phyloP scores from a whole-genome alignment of 495 filamentous ascomycete species.

The Penicillium steckii region DNA sequence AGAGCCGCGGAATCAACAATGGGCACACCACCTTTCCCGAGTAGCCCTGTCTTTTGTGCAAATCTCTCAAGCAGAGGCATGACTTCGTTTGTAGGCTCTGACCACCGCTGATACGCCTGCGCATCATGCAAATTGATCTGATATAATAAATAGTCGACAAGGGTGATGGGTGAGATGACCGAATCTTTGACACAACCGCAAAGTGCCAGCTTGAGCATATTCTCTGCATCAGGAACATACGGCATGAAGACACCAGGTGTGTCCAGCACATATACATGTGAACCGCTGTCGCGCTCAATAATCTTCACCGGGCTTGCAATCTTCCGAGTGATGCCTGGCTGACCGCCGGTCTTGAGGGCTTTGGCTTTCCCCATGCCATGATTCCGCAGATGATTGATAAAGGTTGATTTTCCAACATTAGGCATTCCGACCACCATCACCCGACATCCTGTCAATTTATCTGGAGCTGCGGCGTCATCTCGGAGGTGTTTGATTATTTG shows the following conservation, averaged over 20 bases:
- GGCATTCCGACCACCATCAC: slow-evolving; percentile 95
- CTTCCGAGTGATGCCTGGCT: slow-evolving; percentile 89
- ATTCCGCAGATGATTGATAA: slow-evolving; percentile 81
- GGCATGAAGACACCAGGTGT: slow-evolving; percentile 91
- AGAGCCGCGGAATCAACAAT: slow-evolving; percentile 73
- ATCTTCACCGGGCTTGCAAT: slow-evolving; percentile 83
- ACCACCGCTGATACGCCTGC: slow-evolving; percentile 61
- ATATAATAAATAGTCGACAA: slow-evolving; percentile 89
- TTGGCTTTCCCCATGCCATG: slow-evolving; percentile 69
- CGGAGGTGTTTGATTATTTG: slow-evolving; percentile 58
- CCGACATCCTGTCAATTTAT: slow-evolving; percentile 67
- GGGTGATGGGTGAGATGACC: slow-evolving; percentile 66
- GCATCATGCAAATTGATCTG: slow-evolving; percentile 67
- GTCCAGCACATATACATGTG: slow-evolving; percentile 66
- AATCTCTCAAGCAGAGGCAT: slow-evolving; percentile 63
- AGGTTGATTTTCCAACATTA: slow-evolving; percentile 86
- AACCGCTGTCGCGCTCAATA: slow-evolving; percentile 49
- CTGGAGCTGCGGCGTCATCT: slow-evolving; percentile 38
- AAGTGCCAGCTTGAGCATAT: slow-evolving; percentile 90
- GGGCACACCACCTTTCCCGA: slow-evolving; percentile 70
- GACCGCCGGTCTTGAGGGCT: slow-evolving; percentile 76
- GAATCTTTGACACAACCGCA: slow-evolving; percentile 90
- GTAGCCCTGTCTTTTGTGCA: slow-evolving; percentile 69
- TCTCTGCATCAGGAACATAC: slow-evolving; percentile 77
- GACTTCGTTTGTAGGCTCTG: slow-evolving; percentile 79